Percentiles rank a stretch among this genome's conserved stretches.
phyloP scores from a whole-genome alignment of 1,284 basidiomycete species.

The Cutaneotrichosporon cyanovorans region DNA sequence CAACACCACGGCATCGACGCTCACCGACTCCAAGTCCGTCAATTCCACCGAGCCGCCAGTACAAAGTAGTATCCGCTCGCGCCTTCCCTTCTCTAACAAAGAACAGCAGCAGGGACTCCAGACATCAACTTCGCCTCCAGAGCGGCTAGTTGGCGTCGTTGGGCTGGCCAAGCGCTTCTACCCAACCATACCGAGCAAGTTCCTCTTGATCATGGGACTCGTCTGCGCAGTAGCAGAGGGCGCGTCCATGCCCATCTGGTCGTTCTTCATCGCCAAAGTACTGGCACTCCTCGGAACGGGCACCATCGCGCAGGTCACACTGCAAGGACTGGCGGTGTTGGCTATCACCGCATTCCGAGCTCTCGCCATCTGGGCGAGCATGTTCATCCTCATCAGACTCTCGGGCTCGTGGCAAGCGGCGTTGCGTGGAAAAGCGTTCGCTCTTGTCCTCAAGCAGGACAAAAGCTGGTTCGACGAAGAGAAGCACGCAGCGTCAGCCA shows the following conservation, averaged over 20 bases:
- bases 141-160: conserved; percentile 39
- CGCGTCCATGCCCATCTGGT: conserved; percentile 82
- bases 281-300: conserved; percentile 70
- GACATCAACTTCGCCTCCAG: no score
- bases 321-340: conserved; percentile 52
- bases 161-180: conserved; percentile 56
- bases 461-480: conserved; percentile 80
- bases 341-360: conserved; percentile 69
- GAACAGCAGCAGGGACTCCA: no score
- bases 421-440: conserved; percentile 58
- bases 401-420: conserved; percentile 68
- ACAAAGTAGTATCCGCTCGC: no score
- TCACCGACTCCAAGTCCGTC: no score
- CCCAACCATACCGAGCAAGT: conserved; percentile 69
- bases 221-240: conserved; percentile 62
- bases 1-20: no score
- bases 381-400: conserved; percentile 65
- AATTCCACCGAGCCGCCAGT: no score
- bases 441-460: conserved; percentile 68
- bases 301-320: conserved; percentile 57
- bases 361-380: conserved; percentile 62
- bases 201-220: conserved; percentile 61
- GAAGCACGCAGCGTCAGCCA: conserved; percentile 55
- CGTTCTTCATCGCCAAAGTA: conserved; percentile 74
- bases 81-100: no score